Evolutionary conservation across 106 monocot genomes (phyloP), one percentile per base, ranked within the genome.

Genomic region (Dioscorea alata): DNA sequence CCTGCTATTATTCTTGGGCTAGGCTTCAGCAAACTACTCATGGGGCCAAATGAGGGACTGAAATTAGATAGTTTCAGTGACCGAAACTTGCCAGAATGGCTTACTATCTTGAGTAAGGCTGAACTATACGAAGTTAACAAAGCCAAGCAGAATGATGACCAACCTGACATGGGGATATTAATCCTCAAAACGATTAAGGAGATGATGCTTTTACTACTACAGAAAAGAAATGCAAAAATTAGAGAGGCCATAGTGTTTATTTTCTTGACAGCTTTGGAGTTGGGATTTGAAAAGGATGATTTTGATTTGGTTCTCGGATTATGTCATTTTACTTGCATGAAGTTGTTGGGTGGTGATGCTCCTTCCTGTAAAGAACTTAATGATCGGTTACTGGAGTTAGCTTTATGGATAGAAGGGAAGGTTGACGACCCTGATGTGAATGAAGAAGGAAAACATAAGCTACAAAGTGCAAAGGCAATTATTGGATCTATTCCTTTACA

Each of bases 1-100:
- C 89, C 92, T 60, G 76, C 85, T 78, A 62, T 97, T 58, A 60
- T 94, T 64, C 63, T 94, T 14, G 94, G 88, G 3, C 64, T 88
- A 20, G 82, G 85, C 64, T 87, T 77, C 68, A 63, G 70, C 25
- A 59, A 85, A 64, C 62, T 94, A 49, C 60, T 76, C n/a, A 73
- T 75, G 42, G 12, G 33, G 42, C 42, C 42, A 31, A 49, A 32
- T 51, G 31, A 33, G 19, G 50, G 35, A 7, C n/a, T 64, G 4
- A 71, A 48, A 16, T 8, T 59, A 50, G 60, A 6, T 48, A 54
- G 31, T 23, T 23, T 73, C 2, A 22, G 12, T 22, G 69, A 14
- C 19, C 23, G 42, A 61, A 71, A 59, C 65, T 56, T 70, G 21
- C 80, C 90, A 22, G 12, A 80, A 28, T 94, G 94, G 94, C 71